These are phyloP conservation scores for Dryas alaskensis DNA, from an alignment of 306 rosid genomes.

Conservation along the genomic window DNA sequence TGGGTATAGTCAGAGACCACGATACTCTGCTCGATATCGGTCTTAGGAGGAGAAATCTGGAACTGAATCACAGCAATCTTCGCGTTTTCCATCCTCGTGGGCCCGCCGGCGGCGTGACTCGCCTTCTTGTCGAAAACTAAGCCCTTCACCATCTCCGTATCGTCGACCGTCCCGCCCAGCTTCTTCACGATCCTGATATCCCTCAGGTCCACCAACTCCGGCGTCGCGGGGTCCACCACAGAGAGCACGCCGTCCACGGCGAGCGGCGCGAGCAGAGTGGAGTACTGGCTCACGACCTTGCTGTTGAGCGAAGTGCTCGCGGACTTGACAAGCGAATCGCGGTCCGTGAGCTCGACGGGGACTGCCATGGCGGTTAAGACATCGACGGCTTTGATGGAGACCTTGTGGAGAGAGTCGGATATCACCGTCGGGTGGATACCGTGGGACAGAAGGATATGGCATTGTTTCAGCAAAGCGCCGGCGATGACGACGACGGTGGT, in stretches of 20 bases:
- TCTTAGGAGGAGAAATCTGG: slow-evolving; percentile 93
- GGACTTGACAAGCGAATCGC: slow-evolving; percentile 76
- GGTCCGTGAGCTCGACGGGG: slow-evolving; percentile 85
- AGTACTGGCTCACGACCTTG: slow-evolving; percentile 95
- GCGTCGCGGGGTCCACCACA: slow-evolving; percentile 59
- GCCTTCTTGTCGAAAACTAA: slow-evolving; percentile 88
- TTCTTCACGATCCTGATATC: slow-evolving; percentile 92
- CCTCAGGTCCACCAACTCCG: slow-evolving; percentile 78
- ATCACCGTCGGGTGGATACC: slow-evolving; percentile 90
- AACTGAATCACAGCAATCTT: slow-evolving; percentile 95
- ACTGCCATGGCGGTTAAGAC: slow-evolving; percentile 92
- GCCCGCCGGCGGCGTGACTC: slow-evolving; percentile 98
- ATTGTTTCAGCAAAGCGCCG: slow-evolving; percentile 69
- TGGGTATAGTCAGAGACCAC: slow-evolving; percentile 89
- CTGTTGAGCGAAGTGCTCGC: slow-evolving; percentile 92
- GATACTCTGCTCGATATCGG: slow-evolving; percentile 94
- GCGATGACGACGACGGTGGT: slow-evolving; percentile 95
- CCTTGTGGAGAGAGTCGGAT: slow-evolving; percentile 82
- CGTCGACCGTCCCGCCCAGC: slow-evolving; percentile 91
- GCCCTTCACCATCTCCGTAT: slow-evolving; percentile 74
- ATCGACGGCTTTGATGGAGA: slow-evolving; percentile 70
- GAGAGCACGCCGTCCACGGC: slow-evolving; percentile 88
- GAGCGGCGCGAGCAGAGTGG: slow-evolving; percentile 80
- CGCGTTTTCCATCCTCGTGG: slow-evolving; percentile 84
- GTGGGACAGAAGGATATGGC: slow-evolving; percentile 65